Evolutionary conservation across 768 basidiomycete genomes (phyloP).

Genomic region (Lyophyllum atratum): DNA sequence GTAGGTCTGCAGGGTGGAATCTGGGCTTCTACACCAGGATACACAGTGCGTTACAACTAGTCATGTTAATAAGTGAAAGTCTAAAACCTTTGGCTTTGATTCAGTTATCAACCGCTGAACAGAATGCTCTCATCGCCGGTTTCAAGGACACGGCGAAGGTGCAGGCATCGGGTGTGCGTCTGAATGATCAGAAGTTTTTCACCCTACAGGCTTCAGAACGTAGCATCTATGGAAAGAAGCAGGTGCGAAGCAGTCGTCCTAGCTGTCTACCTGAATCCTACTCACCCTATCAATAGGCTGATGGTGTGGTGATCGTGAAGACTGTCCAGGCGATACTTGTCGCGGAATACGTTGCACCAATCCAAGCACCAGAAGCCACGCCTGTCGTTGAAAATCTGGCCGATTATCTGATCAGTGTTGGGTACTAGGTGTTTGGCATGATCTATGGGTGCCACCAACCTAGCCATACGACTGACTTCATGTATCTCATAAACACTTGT

Average conservation of each 20-base stretch:
- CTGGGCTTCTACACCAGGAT: constrained; percentile 69
- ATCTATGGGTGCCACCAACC: not conserved
- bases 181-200: constrained; percentile 78
- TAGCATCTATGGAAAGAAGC: constrained; percentile 77
- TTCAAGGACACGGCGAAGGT: constrained; percentile 42
- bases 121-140: constrained; percentile 53
- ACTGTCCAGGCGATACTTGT: constrained; percentile 87
- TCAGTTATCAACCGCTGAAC: constrained; percentile 67
- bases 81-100: constrained; percentile 5
- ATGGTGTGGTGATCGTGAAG: constrained; percentile 76
- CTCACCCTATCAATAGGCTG: constrained; percentile 47
- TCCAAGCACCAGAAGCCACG: constrained; percentile 67
- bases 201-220: constrained; percentile 48
- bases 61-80: not conserved
- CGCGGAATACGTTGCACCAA: constrained; percentile 67
- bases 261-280: not conserved
- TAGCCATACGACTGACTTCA: constrained; percentile 12
- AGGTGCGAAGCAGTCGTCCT: constrained; percentile 44
- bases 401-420: constrained; percentile 69
- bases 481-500: constrained; percentile 17
- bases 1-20: constrained; percentile 73
- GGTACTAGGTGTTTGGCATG: constrained; percentile 44
- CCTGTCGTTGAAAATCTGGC: constrained; percentile 67
- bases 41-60: constrained; percentile 45
- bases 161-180: constrained; percentile 61